Conservation (phyloP, 306 rosid genomes). For the Prunus mongolica region DNA sequence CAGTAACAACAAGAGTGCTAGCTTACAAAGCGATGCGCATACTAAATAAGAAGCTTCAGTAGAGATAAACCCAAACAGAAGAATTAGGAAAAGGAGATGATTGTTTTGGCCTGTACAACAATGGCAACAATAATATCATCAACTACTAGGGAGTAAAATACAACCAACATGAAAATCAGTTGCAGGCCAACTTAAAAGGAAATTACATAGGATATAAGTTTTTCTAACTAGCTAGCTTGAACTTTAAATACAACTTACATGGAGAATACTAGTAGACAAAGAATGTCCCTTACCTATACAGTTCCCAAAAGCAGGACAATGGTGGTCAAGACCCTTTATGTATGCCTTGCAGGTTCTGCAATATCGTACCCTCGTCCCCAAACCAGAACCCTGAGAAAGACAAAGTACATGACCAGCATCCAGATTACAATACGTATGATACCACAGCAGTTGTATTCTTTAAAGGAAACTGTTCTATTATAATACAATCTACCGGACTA, state of each 20-base stretch:
- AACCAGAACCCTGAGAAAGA: conserved; percentile 22
- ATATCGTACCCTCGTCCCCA: conserved; percentile 33
- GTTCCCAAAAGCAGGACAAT: conserved; percentile 56
- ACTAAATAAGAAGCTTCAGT: conserved; percentile 41
- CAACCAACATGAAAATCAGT: not conserved
- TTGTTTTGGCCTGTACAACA: conserved; percentile 44
- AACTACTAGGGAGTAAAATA: not conserved
- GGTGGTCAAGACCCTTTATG: conserved; percentile 43
- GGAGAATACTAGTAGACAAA: not conserved
- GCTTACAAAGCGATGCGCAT: conserved; percentile 39
- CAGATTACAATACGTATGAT: not conserved
- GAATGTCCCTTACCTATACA: conserved; percentile 35
- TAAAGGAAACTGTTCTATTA: not conserved
- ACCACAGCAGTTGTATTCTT: not conserved
- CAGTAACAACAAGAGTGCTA: not conserved
- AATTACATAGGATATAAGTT: conserved; percentile 3
- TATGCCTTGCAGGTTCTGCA: conserved; percentile 35
- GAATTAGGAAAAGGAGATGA: conserved; percentile 37
- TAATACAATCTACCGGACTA: not conserved
- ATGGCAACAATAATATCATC: not conserved
- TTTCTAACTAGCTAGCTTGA: not conserved
- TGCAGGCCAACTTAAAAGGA: not conserved
- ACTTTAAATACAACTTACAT: not conserved
- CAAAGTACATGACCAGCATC: not conserved
- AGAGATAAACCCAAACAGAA: conserved; percentile 38